These are phyloP conservation scores for Avena atlantica DNA, from an alignment of 176 grass and related monocot genomes.

Conservation along the genomic window DNA sequence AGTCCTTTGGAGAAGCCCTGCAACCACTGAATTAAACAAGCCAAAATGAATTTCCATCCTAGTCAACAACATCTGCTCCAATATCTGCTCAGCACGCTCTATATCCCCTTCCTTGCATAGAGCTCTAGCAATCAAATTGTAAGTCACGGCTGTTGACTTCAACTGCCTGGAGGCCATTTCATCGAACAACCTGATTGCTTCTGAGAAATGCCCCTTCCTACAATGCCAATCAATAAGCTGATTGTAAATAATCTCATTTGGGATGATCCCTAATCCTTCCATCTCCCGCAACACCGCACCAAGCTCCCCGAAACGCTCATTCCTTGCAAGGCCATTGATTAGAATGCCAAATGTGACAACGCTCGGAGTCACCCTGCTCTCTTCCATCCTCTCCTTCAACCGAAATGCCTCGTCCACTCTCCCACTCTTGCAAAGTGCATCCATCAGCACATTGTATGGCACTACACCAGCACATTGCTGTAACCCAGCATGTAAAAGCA, in stretches of 20 bases:
- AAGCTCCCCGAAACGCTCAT: conserved; percentile 55
- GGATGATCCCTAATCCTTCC: conserved; percentile 58
- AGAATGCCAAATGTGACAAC: conserved; percentile 81
- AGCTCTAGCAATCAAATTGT: conserved; percentile 63
- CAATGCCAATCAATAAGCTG: conserved; percentile 77
- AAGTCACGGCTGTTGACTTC: conserved; percentile 69
- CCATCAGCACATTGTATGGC: conserved; percentile 77
- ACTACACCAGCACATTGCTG: conserved; percentile 43
- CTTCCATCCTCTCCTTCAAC: conserved; percentile 71
- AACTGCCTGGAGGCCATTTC: conserved; percentile 71
- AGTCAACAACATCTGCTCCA: conserved; percentile 76
- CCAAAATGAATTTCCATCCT: conserved; percentile 66
- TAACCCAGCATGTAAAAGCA: conserved; percentile 58
- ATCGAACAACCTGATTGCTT: conserved; percentile 59
- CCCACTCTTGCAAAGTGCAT: conserved; percentile 70
- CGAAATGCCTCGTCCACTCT: conserved; percentile 72
- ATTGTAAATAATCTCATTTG: conserved; percentile 88
- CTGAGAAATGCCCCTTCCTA: conserved; percentile 54
- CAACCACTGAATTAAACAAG: conserved; percentile 74
- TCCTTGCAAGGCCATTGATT: conserved; percentile 80
- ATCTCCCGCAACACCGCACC: conserved; percentile 61
- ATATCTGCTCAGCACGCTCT: conserved; percentile 62
- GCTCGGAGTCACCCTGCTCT: conserved; percentile 51
- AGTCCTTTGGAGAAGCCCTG: conserved; percentile 59
- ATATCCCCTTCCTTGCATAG: conserved; percentile 82